Conservation (phyloP, 306 rosid species). For the Comarum palustre region DNA sequence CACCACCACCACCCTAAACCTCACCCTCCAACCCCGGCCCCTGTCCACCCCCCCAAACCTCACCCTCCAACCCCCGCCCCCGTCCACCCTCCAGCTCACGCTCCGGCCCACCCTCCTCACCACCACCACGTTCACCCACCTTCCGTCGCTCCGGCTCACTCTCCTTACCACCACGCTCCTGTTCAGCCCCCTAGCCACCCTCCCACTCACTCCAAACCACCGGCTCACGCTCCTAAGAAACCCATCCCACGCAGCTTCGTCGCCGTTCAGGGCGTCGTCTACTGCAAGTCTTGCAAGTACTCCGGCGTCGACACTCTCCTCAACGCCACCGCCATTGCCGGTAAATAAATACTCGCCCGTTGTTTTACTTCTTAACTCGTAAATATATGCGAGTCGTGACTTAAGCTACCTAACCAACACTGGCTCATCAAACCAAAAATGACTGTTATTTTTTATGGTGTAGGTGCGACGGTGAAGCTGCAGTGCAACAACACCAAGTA, state of each 20-base stretch:
- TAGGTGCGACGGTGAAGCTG: slow-evolving; percentile 68
- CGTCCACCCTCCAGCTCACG: slow-evolving; percentile 19
- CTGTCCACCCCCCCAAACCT: slow-evolving; percentile 29
- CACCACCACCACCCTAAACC: slow-evolving; percentile 28
- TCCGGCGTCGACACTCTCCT: slow-evolving; percentile 52
- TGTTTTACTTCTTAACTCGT: background rate
- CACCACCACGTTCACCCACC: slow-evolving; percentile 18
- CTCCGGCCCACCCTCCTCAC: slow-evolving; percentile 18
- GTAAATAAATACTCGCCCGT: slow-evolving; percentile 22
- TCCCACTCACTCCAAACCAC: background rate
- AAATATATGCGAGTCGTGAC: too few species aligned
- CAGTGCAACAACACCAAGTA: slow-evolving; percentile 65
- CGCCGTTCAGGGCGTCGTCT: slow-evolving; percentile 89
- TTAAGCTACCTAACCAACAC: too few species aligned
- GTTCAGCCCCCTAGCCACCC: slow-evolving; percentile 7
- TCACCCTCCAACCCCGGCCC: slow-evolving; percentile 26
- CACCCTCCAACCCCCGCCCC: slow-evolving; percentile 29
- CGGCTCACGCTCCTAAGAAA: slow-evolving; percentile 19
- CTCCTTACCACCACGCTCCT: slow-evolving; percentile 25
- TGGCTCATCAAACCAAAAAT: too few species aligned
- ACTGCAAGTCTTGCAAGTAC: slow-evolving; percentile 69
- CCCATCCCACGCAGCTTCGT: slow-evolving; percentile 50
- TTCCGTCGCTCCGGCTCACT: slow-evolving; percentile 20
- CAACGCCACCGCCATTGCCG: slow-evolving; percentile 55
- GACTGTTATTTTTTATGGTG: too few species aligned